These are phyloP conservation scores for Boletus sp. DNA, from an alignment of 1,284 basidiomycete species.

Conservation along the genomic window DNA sequence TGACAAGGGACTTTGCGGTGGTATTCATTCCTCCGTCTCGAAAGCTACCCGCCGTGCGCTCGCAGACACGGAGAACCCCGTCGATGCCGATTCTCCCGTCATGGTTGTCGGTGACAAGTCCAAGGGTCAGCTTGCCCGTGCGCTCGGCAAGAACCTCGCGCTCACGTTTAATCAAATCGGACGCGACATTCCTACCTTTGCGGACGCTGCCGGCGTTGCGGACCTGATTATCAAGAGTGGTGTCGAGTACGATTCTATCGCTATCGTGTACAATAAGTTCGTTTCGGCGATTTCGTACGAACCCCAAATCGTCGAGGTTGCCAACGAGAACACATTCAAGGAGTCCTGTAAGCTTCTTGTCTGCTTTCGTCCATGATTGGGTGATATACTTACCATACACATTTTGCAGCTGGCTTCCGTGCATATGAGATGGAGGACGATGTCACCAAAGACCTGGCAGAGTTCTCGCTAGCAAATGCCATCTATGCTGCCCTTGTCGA, in stretches of 20 bases:
- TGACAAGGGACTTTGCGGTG: constrained; percentile 99
- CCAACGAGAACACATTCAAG: constrained; percentile 76
- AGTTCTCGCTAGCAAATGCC: constrained; percentile 96
- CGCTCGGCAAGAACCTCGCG: constrained; percentile 63
- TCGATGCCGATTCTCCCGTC: constrained; percentile 64
- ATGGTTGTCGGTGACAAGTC: constrained; percentile 97
- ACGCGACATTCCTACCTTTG: constrained; percentile 94
- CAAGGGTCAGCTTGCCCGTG: constrained; percentile 85
- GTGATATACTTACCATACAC: not conserved
- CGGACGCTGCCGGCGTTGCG: constrained; percentile 91
- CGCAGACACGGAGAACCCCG: constrained; percentile 46
- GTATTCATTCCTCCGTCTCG: constrained; percentile 97
- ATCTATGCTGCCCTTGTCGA: constrained; percentile 94
- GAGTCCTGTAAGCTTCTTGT: constrained; percentile 57
- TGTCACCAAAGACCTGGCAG: constrained; percentile 88
- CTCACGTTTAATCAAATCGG: constrained; percentile 98
- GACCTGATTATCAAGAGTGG: constrained; percentile 89
- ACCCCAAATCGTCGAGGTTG: constrained; percentile 70
- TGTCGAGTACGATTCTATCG: constrained; percentile 85
- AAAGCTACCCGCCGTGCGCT: constrained; percentile 80
- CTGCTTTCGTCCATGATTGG: not conserved
- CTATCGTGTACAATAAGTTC: constrained; percentile 94
- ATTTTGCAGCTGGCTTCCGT: constrained; percentile 70
- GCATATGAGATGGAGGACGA: constrained; percentile 97
- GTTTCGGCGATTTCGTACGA: constrained; percentile 94